phyloP scores from a whole-genome alignment of 148 eudicot species.

The Tetragonia tetragonoides region DNA sequence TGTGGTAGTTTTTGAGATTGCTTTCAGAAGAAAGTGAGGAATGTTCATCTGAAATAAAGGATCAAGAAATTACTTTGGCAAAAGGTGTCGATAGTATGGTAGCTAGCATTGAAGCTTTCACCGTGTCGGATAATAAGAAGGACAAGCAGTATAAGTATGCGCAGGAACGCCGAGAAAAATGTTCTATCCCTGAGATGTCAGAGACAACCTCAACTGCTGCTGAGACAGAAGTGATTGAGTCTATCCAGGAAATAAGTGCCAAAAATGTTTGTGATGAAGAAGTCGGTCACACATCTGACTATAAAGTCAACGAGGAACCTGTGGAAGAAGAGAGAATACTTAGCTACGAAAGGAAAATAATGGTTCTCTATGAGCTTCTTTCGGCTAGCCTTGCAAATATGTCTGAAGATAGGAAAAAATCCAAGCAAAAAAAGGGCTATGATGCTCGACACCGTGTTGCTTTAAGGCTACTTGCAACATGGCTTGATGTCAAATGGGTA shows the following conservation, averaged over 20 bases:
- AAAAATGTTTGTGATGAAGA: constrained; percentile 31
- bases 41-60: constrained; percentile 47
- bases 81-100: constrained; percentile 70
- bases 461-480: constrained; percentile 75
- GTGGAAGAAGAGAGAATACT: constrained; percentile 63
- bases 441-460: constrained; percentile 95
- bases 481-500: constrained; percentile 86
- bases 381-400: constrained; percentile 83
- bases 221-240: constrained; percentile 33
- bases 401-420: constrained; percentile 52
- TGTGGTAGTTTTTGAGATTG: constrained; percentile 67
- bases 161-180: constrained; percentile 57
- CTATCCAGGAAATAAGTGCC: constrained; percentile 29
- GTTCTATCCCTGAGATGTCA: constrained; percentile 33
- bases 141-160: constrained; percentile 60
- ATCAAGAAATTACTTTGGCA: constrained; percentile 61
- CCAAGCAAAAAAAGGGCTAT: constrained; percentile 63
- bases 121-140: constrained; percentile 44
- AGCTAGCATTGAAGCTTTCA: constrained; percentile 49
- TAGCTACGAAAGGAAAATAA: constrained; percentile 65
- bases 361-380: constrained; percentile 82
- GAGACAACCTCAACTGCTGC: constrained; percentile 39
- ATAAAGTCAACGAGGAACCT: constrained; percentile 47
- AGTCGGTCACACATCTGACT: constrained; percentile 30
- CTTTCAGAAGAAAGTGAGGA: constrained; percentile 62